Percentiles rank a stretch among this genome's conserved stretches.
Evolutionary conservation across 2,329 filamentous ascomycete genomes (phyloP).

Genomic region (Ophiosphaerella narmari): DNA sequence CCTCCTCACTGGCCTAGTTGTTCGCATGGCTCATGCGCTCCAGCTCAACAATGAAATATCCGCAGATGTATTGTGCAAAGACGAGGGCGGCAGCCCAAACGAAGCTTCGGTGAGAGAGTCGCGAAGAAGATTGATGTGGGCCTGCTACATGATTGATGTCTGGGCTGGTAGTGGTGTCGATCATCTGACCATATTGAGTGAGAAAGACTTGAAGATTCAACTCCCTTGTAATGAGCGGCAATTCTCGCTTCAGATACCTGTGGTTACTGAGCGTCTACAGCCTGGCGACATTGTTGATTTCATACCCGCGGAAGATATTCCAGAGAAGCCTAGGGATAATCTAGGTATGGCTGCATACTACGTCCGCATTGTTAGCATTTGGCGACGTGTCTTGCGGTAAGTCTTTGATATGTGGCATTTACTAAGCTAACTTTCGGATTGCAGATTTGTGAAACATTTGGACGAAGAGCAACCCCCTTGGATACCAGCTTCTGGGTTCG

Average conservation of each 20-base stretch:
- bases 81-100: conserved; percentile 29
- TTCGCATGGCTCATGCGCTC: conserved; percentile 40
- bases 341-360: conserved; percentile 40
- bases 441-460: conserved; percentile 38
- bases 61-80: conserved; percentile 32
- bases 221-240: conserved; percentile 41
- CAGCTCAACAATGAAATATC: conserved; percentile 39
- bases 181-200: conserved; percentile 39
- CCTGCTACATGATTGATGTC: conserved; percentile 42
- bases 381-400: conserved; percentile 37
- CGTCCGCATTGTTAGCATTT: conserved; percentile 39
- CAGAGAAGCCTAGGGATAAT: conserved; percentile 36
- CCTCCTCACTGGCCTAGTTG: conserved; percentile 36
- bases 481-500: conserved; percentile 34
- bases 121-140: conserved; percentile 41
- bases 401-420: background rate
- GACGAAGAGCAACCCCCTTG: conserved; percentile 39
- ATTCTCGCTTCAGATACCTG: conserved; percentile 37
- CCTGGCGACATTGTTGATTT: conserved; percentile 32
- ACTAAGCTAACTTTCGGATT: background rate
- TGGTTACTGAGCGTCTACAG: conserved; percentile 33
- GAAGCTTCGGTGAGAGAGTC: conserved; percentile 37
- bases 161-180: conserved; percentile 43
- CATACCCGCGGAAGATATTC: conserved; percentile 27
- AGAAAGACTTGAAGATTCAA: conserved; percentile 40